Base-by-base conservation (phyloP, 352 stramenopile species). In the Saprolegnia parasitica region DNA sequence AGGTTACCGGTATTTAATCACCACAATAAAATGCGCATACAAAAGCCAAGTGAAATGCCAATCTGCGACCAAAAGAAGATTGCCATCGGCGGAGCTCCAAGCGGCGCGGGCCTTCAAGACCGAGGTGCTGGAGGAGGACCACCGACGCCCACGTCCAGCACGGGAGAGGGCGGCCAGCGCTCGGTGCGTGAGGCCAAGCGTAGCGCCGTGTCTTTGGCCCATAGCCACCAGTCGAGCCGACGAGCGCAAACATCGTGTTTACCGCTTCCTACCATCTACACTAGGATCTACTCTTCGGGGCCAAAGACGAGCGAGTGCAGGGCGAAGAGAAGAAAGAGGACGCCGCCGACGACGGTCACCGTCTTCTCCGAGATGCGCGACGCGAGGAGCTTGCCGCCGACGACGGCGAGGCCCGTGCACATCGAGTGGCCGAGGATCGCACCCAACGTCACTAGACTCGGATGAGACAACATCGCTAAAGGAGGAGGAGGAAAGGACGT, bases 301-400 rank as follows among this genome's bases (percentile, higher is more conserved):
- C 87, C 95, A 62, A 97, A 92, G 64, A 98, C 86, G 66, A 99
- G 89, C 52, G 95, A 98, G 78, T 99, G 95, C 32, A 99, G 73
- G 35, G 96, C 96, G 81, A 99, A 99, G 35, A 98, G 70, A 54
- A 99, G 78, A 80, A 99, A 99, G 42, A 99, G 87, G 49, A 91
- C 77, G 61, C 96, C 96, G 46, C 97, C 97, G n/a, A 95, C 85
- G 71, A 98, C 81, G 61, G 91, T 90, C 10, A 99, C 96, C n/a
- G 95, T 98, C 66, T 95, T 96, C 81, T 99, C 96, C 42, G 90
- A 98, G 78, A 99, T 99, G 55, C 93, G 81, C 50, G 95, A 91
- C n/a, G 96, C 97, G 63, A 99, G 79, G 84, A 99, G 98, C 74
- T 98, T 95, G 68, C 97, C 97, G 56, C 97, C 97, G 13, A 99